Evolutionary conservation across 1,284 basidiomycete species (phyloP), one percentile per base, ranked within the genome.

Genomic region (Leccinum angustisporum): DNA sequence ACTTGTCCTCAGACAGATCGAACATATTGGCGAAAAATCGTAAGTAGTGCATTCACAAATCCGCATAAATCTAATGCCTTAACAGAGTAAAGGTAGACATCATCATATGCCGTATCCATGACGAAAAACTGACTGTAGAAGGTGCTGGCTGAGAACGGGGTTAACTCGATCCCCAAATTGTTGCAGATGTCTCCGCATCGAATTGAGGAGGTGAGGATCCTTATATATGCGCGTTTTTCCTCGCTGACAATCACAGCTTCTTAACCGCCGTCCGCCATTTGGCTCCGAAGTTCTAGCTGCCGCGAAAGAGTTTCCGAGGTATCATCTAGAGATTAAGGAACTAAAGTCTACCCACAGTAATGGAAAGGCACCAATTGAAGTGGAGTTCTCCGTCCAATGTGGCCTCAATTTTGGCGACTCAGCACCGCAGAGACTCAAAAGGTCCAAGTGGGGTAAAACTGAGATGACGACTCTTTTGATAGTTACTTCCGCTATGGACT

Each of bases 11-110:
- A 83, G 87, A 56, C 92, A 95, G 70, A 82, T 95, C 54, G 87
- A 91, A 53, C 84, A 87, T 25, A 87, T 95, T 55, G 92, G 92
- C 48, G 91, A 94, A 69, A 93, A 92, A 82, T 92, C 90, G 91
- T 92, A 62, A 71, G 87, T 60, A 51, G 16, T 21, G 50, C 48
- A 18, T 18, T 33, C 52, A 13, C 30, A 59, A 54, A 16, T 3
- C 10, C 52, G 43, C 36, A 40, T 46, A 55, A 57, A 57, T 52
- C 38, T 58, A 50, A 67, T 7, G 7, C 51, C 36, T 21, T 25
- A 14, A 43, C 60, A 88, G 86, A 43, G 78, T 88, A 62, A 88
- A 88, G 78, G 86, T 84, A 66, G 40, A 61, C 43, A 46, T 21
- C 40, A 6, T 18, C 30, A 16, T 53, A 31, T 30, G 31, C 14